Evolutionary conservation across 169 alveolate species (phyloP), one percentile per base, ranked within the genome.

Genomic region (Cryptosporidium bovis): DNA sequence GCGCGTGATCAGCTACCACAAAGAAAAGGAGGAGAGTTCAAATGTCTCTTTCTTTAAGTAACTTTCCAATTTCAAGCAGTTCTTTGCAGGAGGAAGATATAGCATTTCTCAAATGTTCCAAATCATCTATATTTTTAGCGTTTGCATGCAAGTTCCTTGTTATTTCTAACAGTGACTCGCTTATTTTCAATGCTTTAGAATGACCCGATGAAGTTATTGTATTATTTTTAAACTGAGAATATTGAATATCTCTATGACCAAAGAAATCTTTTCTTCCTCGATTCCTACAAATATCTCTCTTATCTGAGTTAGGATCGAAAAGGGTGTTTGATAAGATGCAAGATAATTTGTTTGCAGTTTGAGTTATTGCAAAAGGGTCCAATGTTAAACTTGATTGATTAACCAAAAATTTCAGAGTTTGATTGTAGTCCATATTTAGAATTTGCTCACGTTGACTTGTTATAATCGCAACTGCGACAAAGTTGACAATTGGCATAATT

Each of bases 191-290:
- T 36, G 36, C 66, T 20, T 69, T 69, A 51, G 20, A 8, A 53
- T 33, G 20, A 31, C 56, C 83, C 15, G 50, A 31, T 10, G 29
- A 34, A 18, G 34, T 51, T 31, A 51, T 51, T 33, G 34, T 15
- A 53, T 69, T 69, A 3, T 0, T 10, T 36, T 64, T 69, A 24
- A 69, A 4, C 15, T 69, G 67, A 51, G 66, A 69, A 34, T 69
- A 69, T 18, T 69, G 83, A 18, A 69, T 53, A 29, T 69, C 83
- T 69, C 83, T 69, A 20, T 69, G 68, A 7, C 51, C 67, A 55
- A 69, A 69, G 24, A 69, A 69, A 53, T 36, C 6, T n/a, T 33
- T 56, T 69, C 83, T 69, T n/a, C 29, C 29, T 3, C 12, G 4
- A 53, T n/a, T 53, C 29, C 6, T 53, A 1, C 29, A n/a, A 53